These are phyloP conservation scores for Hippophae rhamnoides DNA, from an alignment of 306 rosid genomes.

Conservation along the genomic window DNA sequence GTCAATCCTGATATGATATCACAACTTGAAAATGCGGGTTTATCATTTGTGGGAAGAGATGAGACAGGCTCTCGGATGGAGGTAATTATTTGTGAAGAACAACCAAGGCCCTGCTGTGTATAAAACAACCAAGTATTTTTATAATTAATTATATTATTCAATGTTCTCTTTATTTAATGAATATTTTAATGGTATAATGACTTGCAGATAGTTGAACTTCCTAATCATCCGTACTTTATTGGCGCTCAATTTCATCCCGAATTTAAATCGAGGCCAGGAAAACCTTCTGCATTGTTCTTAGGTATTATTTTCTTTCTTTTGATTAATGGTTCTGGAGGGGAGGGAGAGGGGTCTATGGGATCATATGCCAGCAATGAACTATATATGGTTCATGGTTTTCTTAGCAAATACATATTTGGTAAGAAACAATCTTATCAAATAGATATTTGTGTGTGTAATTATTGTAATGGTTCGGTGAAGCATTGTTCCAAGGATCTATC, in stretches of 20 bases:
- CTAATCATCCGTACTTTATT: conserved; percentile 65
- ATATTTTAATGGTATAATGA: conserved; percentile 14
- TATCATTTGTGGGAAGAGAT: conserved; percentile 77
- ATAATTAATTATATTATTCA: not conserved
- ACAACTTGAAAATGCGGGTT: conserved; percentile 68
- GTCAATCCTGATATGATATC: conserved; percentile 81
- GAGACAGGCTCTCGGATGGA: conserved; percentile 74
- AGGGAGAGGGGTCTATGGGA: too few species aligned
- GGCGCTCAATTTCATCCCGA: conserved; percentile 93
- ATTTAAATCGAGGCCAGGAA: conserved; percentile 82
- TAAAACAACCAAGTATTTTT: too few species aligned
- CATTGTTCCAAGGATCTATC: too few species aligned
- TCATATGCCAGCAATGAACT: too few species aligned
- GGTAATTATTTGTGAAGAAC: conserved; percentile 23
- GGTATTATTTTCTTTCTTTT: conserved; percentile 29
- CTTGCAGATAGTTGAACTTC: conserved; percentile 67
- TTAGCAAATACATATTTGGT: too few species aligned
- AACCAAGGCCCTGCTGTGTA: not conserved
- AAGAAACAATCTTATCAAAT: too few species aligned
- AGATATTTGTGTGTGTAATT: too few species aligned
- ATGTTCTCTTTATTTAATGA: not conserved
- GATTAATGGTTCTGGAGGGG: too few species aligned
- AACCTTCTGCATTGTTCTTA: conserved; percentile 64
- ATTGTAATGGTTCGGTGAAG: too few species aligned
- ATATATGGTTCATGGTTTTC: too few species aligned